Base-by-base conservation (phyloP, 495 filamentous ascomycete genomes). In the Lophiotrema nucula region DNA sequence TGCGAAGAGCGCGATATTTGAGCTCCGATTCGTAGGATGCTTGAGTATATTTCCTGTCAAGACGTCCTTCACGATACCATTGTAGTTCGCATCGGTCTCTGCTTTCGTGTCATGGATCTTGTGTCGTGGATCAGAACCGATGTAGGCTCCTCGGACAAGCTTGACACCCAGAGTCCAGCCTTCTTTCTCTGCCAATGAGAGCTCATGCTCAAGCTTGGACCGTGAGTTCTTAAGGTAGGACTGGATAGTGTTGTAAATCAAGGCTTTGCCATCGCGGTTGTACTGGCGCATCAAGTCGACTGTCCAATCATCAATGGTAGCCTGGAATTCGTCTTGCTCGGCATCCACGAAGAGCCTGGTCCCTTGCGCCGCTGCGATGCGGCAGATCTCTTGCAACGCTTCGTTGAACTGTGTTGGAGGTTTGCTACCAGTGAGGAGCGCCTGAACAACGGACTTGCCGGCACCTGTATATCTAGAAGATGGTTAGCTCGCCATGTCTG, bases 171-270 rank as follows among this genome's bases (percentile, higher is more conserved):
- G 47, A 0, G 68, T 52, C 64, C 67, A 76, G 16, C 67, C 65
- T 41, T 73, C 70, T 42, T 58, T 31, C 6, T 69, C 47, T 25
- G 74, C 73, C 27, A 66, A 16, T 1, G 42, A 58, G 16, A 76
- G 54, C 24, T 76, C 73, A 11, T 64, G 43, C 33, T 68, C 62
- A 26, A 75, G 51, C 33, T 70, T 74, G 8, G 60, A 62, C 26
- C 66, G 73, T 0, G 74, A 69, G 10, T 38, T 61, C 53, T 76
- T 75, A 24, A 76, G 62, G 24, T 76, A 76, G 12, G 61, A 72
- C 38, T 76, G 74, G 16, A 70, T 67, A n/a, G 74, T 76, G 41
- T 75, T 76, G 52, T 75, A 75, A 13, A 74, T 58, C 11, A 76
- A 38, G 26, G 67, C 65, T 2, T 47, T 46, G 0, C 55, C 47